Conservation (phyloP, 1,284 basidiomycete genomes). For the Phlebopus sp. region DNA sequence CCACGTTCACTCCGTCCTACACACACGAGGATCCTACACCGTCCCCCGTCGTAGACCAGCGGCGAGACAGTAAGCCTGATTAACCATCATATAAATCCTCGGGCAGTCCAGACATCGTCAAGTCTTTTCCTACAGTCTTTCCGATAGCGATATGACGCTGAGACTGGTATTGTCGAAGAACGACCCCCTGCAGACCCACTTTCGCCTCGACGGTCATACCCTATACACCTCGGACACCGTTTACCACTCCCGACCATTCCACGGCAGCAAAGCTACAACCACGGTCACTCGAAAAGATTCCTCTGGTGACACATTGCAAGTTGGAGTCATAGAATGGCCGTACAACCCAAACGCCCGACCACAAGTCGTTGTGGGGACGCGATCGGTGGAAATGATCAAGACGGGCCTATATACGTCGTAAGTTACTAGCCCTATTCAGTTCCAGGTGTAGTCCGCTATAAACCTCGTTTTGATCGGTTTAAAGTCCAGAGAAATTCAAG, state of each 20-base stretch:
- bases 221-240: slow-evolving; percentile 24
- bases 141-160: slow-evolving; percentile 19
- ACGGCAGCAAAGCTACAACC: slow-evolving; percentile 21
- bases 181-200: slow-evolving; percentile 27
- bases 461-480: background rate
- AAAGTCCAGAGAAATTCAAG: slow-evolving; percentile 28
- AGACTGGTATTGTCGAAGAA: slow-evolving; percentile 22
- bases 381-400: slow-evolving; percentile 24
- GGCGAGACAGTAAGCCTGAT: no score
- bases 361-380: slow-evolving; percentile 26
- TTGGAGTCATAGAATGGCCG: slow-evolving; percentile 33
- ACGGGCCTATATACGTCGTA: slow-evolving; percentile 26
- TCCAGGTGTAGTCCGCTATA: background rate
- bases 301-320: slow-evolving; percentile 23
- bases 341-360: background rate
- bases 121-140: background rate
- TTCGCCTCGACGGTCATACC: slow-evolving; percentile 10
- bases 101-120: no score
- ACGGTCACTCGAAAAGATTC: slow-evolving; percentile 23
- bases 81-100: no score
- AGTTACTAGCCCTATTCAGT: background rate
- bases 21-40: no score
- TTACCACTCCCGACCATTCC: slow-evolving; percentile 1
- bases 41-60: no score
- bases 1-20: no score